A percentile compares a stretch with the other conserved stretches of the same genome.
Conservation (phyloP, 208 protist genomes). For the Trypanosoma theileri region DNA sequence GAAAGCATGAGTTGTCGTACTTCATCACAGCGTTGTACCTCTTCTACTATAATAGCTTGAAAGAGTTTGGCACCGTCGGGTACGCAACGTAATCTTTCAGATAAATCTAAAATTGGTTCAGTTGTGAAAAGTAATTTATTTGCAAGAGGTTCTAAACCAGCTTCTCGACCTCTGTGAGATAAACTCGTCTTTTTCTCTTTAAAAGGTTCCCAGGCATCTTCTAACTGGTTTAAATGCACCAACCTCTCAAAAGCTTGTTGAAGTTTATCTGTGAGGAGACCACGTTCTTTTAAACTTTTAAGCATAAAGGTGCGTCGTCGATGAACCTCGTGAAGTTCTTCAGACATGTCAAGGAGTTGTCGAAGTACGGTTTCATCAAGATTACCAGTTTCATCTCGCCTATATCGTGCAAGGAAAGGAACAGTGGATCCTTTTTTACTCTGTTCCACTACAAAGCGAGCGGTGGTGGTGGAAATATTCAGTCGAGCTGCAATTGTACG, state of each 20-base stretch:
- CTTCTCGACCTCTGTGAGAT: conserved; percentile 69
- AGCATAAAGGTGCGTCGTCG: conserved; percentile 80
- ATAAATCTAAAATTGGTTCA: conserved; percentile 35
- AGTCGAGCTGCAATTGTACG: conserved; percentile 48
- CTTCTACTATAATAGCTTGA: conserved; percentile 62
- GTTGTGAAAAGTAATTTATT: conserved; percentile 38
- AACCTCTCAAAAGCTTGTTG: conserved; percentile 39
- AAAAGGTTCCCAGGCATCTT: conserved; percentile 85
- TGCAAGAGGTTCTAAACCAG: conserved; percentile 63
- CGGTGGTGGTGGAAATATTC: conserved; percentile 27
- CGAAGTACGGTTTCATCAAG: conserved; percentile 67
- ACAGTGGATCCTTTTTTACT: conserved; percentile 73
- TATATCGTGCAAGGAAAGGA: conserved; percentile 88
- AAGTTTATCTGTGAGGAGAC: conserved; percentile 67
- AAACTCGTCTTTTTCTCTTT: conserved; percentile 75
- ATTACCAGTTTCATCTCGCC: conserved; percentile 72
- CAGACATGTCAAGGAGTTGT: conserved; percentile 58
- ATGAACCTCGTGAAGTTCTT: conserved; percentile 72
- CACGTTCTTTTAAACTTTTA: conserved; percentile 58
- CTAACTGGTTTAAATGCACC: conserved; percentile 73
- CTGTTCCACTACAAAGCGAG: conserved; percentile 62
- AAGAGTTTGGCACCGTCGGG: conserved; percentile 57
- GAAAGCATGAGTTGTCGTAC: conserved; percentile 42
- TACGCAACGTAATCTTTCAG: conserved; percentile 25
- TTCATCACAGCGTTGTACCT: conserved; percentile 60